Evolutionary conservation across 345 rosid species (phyloP).

Genomic region (Clarkia xantiana): DNA sequence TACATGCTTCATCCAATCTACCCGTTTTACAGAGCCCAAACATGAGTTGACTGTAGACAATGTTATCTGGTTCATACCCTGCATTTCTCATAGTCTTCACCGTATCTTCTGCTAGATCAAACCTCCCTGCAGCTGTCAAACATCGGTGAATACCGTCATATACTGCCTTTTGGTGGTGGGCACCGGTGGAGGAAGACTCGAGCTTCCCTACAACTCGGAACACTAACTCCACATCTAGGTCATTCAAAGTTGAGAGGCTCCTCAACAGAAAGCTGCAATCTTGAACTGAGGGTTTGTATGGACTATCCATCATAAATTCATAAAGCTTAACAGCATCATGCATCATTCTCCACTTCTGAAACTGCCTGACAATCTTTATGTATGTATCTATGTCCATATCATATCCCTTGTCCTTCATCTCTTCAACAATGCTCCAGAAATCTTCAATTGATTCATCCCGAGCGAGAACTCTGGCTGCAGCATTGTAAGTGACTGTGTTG

Average conservation of each 20-base stretch:
- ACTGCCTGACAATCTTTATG: constrained; percentile 57
- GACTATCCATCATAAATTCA: constrained; percentile 85
- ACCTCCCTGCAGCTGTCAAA: constrained; percentile 40
- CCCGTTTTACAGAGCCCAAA: constrained; percentile 78
- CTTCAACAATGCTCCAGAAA: constrained; percentile 55
- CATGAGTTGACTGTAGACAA: constrained; percentile 68
- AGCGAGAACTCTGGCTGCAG: constrained; percentile 41
- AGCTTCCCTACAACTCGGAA: constrained; percentile 46
- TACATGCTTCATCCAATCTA: constrained; percentile 57
- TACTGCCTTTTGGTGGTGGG: constrained; percentile 45
- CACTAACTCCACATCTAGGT: constrained; percentile 46
- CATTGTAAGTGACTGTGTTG: constrained; percentile 45
- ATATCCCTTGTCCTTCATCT: constrained; percentile 48
- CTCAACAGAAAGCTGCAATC: constrained; percentile 51
- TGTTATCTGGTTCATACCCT: constrained; percentile 66
- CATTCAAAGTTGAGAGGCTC: constrained; percentile 31
- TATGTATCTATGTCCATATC: constrained; percentile 64
- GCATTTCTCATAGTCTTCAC: constrained; percentile 48
- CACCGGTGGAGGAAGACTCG: constrained; percentile 27
- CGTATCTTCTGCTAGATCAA: constrained; percentile 56
- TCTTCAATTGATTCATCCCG: constrained; percentile 44
- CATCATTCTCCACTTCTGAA: constrained; percentile 58
- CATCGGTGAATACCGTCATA: constrained; percentile 79
- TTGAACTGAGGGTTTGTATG: constrained; percentile 55
- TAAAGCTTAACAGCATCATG: constrained; percentile 64